Evolutionary conservation across 164 flowering plant genomes (phyloP), one percentile per base, ranked within the genome.

Genomic region (Stephania japonica): DNA sequence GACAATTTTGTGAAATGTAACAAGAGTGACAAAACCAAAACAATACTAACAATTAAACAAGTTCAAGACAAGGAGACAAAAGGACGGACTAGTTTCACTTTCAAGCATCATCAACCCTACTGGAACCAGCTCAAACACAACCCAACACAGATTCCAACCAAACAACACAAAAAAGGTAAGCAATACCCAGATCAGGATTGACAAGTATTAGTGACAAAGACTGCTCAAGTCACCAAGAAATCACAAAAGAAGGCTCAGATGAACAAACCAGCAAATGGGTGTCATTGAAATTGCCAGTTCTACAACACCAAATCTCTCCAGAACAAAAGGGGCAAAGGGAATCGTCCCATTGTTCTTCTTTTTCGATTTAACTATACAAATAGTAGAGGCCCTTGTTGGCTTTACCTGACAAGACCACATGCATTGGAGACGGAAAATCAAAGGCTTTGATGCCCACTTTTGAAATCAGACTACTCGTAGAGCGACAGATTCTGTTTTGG

Each of bases 321-420:
- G 76, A 64, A 67, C 53, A 69, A 62, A 61, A 75, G 73, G 50
- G 69, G 19, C 26, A 53, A 74, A 65, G 32, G 41, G 64, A 38
- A 69, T 66, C 74, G 21, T 49, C 66, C 47, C 13, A n/a, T 69
- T 47, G 38, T 71, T 32, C 63, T 25, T 69, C 77, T 64, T 68
- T 65, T 23, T 19, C 25, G 21, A 19, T 32, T 32, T 4, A 32
- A 32, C 38, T 32, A 61, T 12, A 41, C 16, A 67, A 38, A 18
- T 2, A 19, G 3, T 7, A 13, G 42, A 67, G 43, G 42, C 47
- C 70, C 25, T 67, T 49, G 38, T 32, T 32, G 38, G 68, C 75
- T 78, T 78, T 73, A 73, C 73, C 82, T 71, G 84, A 73, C 82
- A 79, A 71, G 61, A 47, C 56, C 81, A 81, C 81, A 79, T 79